Conservation (phyloP, 2,329 filamentous ascomycete genomes). For the Fusarium dlaminii region DNA sequence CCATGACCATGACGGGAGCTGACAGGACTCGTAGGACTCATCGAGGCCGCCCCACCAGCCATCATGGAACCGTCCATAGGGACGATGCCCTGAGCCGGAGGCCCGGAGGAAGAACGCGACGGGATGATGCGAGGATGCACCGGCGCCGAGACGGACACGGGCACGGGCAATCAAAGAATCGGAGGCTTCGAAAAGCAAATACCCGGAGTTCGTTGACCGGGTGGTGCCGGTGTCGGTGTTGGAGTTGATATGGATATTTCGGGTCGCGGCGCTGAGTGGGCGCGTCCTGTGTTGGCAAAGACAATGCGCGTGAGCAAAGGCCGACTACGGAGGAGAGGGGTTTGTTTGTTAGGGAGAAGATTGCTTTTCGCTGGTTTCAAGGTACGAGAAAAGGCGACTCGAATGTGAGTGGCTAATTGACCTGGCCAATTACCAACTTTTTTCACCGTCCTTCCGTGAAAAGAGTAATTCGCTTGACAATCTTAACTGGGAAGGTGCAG, state of each 20-base stretch:
- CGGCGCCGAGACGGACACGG: conserved; percentile 18
- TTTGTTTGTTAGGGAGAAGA: conserved; percentile 38
- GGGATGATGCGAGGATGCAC: conserved; percentile 17
- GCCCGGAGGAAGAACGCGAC: conserved; percentile 23
- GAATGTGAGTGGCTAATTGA: conserved; percentile 24
- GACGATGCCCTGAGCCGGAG: conserved; percentile 25
- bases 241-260: conserved; percentile 40
- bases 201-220: conserved; percentile 28
- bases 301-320: conserved; percentile 40
- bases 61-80: conserved; percentile 60
- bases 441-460: neutral
- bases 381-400: conserved; percentile 33
- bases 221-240: conserved; percentile 45
- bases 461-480: neutral
- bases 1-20: conserved; percentile 59
- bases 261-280: conserved; percentile 36
- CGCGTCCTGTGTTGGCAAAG: conserved; percentile 38
- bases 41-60: conserved; percentile 58
- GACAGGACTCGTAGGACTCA: conserved; percentile 65
- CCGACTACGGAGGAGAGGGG: conserved; percentile 48
- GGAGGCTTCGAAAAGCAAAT: conserved; percentile 8
- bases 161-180: conserved; percentile 16
- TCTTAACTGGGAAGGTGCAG: neutral
- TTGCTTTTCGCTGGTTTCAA: conserved; percentile 33
- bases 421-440: conserved; percentile 8